Conservation (phyloP, 2,329 filamentous ascomycete species). For the Stachybotrys elegans region DNA sequence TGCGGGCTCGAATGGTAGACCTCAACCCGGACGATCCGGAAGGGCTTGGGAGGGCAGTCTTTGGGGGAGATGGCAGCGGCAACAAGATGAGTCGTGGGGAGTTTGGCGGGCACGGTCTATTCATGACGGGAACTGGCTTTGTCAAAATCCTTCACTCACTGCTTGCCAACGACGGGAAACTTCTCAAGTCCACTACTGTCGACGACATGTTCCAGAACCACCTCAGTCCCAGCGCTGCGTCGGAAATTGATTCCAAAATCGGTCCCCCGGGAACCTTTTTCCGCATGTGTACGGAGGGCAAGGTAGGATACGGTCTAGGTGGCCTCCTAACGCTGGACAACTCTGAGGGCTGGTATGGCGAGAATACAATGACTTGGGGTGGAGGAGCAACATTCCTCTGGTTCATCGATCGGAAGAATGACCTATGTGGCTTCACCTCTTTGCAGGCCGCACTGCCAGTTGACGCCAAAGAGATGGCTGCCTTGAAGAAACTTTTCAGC, state of each 20-base stretch:
- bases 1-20: slow-evolving; percentile 29
- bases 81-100: slow-evolving; percentile 28
- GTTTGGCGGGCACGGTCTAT: slow-evolving; percentile 40
- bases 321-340: slow-evolving; percentile 35
- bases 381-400: slow-evolving; percentile 40
- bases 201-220: slow-evolving; percentile 43
- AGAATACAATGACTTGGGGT: slow-evolving; percentile 38
- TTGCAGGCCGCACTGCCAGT: slow-evolving; percentile 32
- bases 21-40: slow-evolving; percentile 32
- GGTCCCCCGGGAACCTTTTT: slow-evolving; percentile 29
- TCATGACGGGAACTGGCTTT: slow-evolving; percentile 32
- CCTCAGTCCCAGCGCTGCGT: slow-evolving; percentile 25
- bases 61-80: slow-evolving; percentile 26
- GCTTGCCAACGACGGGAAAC: slow-evolving; percentile 40
- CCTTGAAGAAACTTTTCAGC: slow-evolving; percentile 37
- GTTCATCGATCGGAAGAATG: slow-evolving; percentile 45
- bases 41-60: slow-evolving; percentile 25
- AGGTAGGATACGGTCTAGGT: slow-evolving; percentile 34
- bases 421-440: slow-evolving; percentile 36
- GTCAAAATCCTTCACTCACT: slow-evolving; percentile 40
- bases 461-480: slow-evolving; percentile 10
- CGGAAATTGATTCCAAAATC: slow-evolving; percentile 17
- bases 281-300: slow-evolving; percentile 26
- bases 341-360: slow-evolving; percentile 36
- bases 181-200: slow-evolving; percentile 36